Evolutionary conservation across 2,329 filamentous ascomycete species (phyloP).

Genomic region (Paramyrothecium roridum): DNA sequence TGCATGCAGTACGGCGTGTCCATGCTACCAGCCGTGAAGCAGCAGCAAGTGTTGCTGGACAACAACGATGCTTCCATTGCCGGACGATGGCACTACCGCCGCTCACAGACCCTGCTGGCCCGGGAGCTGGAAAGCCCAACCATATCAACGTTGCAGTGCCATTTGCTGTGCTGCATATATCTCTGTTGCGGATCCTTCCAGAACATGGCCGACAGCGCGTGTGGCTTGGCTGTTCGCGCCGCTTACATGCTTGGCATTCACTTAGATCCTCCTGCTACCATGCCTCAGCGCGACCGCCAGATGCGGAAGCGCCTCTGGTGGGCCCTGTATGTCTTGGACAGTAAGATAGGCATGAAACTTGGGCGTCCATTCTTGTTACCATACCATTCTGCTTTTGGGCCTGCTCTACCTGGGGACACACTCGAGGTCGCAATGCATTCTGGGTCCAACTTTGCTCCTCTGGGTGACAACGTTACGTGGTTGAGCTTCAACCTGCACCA

Average conservation of each 20-base stretch:
- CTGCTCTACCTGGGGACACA: neutral
- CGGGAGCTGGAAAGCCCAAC: constrained; percentile 40
- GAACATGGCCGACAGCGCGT: constrained; percentile 38
- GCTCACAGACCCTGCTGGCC: constrained; percentile 37
- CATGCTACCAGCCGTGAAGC: constrained; percentile 8
- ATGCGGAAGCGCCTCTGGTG: constrained; percentile 49
- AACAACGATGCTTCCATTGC: constrained; percentile 33
- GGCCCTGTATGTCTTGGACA: constrained; percentile 44
- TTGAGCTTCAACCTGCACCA: neutral
- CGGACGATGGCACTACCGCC: constrained; percentile 41
- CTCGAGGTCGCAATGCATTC: neutral
- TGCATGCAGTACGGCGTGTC: constrained; percentile 44
- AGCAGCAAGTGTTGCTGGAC: neutral
- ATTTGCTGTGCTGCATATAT: constrained; percentile 41
- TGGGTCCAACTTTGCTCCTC: neutral
- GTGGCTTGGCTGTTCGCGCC: constrained; percentile 35
- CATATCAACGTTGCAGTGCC: constrained; percentile 42
- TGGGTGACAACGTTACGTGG: neutral
- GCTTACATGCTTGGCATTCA: constrained; percentile 44
- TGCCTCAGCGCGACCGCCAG: constrained; percentile 29
- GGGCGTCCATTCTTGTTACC: constrained; percentile 32
- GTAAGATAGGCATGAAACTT: constrained; percentile 39
- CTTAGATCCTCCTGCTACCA: constrained; percentile 30
- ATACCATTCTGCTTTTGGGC: neutral
- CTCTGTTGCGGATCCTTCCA: constrained; percentile 41